Percentiles rank a stretch among this genome's conserved stretches.
These are phyloP conservation scores for Penicillium crustosum DNA, from an alignment of 2,329 filamentous ascomycete species.

Conservation along the genomic window DNA sequence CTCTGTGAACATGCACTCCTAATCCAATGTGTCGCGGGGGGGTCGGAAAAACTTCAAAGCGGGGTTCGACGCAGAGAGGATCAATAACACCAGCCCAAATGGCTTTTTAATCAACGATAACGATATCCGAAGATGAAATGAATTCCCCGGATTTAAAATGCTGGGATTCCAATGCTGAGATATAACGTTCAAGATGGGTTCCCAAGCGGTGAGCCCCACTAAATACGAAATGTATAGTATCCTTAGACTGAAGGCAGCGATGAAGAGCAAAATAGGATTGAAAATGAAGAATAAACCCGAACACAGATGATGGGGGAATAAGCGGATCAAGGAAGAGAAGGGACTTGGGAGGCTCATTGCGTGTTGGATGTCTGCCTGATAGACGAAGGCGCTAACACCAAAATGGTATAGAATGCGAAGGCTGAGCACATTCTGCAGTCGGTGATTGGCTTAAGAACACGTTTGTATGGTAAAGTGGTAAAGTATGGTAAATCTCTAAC, in stretches of 20 bases:
- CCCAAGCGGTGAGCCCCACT: conserved; percentile 11
- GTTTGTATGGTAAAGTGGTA: conserved; percentile 5
- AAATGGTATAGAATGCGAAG: conserved; percentile 23
- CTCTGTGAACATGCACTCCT: conserved; percentile 4
- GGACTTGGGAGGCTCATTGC: conserved; percentile 22
- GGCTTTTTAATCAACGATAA: neutral
- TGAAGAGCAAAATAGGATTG: conserved; percentile 3
- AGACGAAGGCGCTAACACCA: conserved; percentile 30
- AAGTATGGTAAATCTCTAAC: conserved; percentile 1
- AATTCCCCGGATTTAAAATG: neutral
- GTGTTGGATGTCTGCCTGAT: conserved; percentile 42
- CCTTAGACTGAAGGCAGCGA: conserved; percentile 4
- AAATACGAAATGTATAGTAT: conserved; percentile 8
- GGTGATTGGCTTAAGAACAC: conserved; percentile 14
- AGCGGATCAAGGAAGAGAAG: conserved; percentile 24
- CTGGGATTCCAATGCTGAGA: neutral
- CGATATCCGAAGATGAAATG: neutral
- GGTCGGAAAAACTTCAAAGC: neutral
- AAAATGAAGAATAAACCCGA: conserved; percentile 18
- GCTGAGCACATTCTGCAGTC: conserved; percentile 18
- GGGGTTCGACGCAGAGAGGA: neutral
- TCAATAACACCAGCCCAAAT: neutral
- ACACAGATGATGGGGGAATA: conserved; percentile 3
- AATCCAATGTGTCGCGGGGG: neutral
- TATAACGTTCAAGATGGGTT: conserved; percentile 9